Conservation (phyloP, 495 filamentous ascomycete genomes). For the Eremomyces bilateralis region DNA sequence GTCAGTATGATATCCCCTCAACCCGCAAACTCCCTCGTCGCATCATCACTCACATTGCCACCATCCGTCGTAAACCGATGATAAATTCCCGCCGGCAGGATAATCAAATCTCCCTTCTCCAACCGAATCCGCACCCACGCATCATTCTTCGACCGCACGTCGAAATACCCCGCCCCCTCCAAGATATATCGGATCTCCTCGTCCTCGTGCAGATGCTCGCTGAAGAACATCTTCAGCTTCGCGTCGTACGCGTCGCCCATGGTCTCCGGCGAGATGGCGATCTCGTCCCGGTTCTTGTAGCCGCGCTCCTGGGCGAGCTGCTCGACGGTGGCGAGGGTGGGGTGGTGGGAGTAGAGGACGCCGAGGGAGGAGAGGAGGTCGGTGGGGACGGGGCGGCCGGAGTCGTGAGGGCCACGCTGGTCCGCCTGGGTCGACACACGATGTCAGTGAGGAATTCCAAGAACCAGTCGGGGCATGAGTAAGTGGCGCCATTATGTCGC, state of each 20-base stretch:
- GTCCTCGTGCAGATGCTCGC: constrained; percentile 92
- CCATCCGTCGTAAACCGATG: constrained; percentile 91
- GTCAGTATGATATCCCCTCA: constrained; percentile 6
- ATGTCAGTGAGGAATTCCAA: too few species aligned
- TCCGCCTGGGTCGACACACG: constrained; percentile 38
- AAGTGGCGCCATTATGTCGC: neutral
- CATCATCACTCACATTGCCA: constrained; percentile 46
- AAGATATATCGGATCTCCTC: constrained; percentile 97
- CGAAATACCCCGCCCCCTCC: constrained; percentile 80
- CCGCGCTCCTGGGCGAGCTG: constrained; percentile 46
- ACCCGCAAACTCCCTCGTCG: neutral
- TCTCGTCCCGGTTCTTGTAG: constrained; percentile 90
- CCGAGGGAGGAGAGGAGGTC: constrained; percentile 51
- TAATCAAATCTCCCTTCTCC: constrained; percentile 53
- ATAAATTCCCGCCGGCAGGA: constrained; percentile 90
- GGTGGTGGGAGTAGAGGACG: constrained; percentile 52
- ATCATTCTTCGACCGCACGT: constrained; percentile 60
- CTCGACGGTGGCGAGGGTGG: constrained; percentile 42
- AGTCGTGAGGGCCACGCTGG: constrained; percentile 79
- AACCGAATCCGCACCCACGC: constrained; percentile 67
- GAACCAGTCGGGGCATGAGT: neutral
- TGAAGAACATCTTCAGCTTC: constrained; percentile 83
- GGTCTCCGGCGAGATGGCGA: constrained; percentile 64
- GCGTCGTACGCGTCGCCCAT: constrained; percentile 77
- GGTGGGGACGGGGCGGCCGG: constrained; percentile 36